These are phyloP conservation scores for Nakaseomyces glabratus DNA, from an alignment of 1,139 yeast species.

Conservation along the genomic window DNA sequence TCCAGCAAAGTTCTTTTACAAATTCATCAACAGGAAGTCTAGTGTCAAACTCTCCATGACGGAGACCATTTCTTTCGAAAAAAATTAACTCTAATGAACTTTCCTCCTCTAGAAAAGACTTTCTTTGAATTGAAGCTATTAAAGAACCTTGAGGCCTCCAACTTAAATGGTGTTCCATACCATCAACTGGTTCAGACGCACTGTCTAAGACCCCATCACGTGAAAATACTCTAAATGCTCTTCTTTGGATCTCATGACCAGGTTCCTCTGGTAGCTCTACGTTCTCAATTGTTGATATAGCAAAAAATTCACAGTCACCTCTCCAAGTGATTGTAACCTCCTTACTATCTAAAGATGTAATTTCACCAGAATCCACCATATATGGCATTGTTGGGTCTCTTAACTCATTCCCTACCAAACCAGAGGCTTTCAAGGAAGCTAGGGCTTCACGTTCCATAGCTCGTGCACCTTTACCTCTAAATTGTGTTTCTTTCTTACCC, in stretches of 20 bases:
- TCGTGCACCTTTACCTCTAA: constrained; percentile 86
- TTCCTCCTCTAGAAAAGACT: constrained; percentile 28
- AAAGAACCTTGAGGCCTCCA: constrained; percentile 92
- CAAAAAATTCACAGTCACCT: constrained; percentile 84
- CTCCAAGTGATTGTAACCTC: constrained; percentile 69
- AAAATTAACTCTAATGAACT: constrained; percentile 49
- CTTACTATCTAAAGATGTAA: constrained; percentile 45
- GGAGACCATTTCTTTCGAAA: constrained; percentile 86
- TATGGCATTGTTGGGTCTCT: constrained; percentile 92
- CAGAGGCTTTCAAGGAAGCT: constrained; percentile 51
- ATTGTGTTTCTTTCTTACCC: constrained; percentile 97
- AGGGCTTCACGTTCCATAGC: constrained; percentile 58
- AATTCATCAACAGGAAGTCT: constrained; percentile 47
- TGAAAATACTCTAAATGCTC: constrained; percentile 76
- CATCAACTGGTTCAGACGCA: constrained; percentile 86
- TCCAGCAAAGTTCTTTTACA: constrained; percentile 64
- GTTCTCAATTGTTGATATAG: constrained; percentile 55
- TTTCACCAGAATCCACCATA: constrained; percentile 58
- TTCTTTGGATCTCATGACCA: constrained; percentile 41
- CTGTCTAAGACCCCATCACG: constrained; percentile 74
- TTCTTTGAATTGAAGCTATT: constrained; percentile 73
- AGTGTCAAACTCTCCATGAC: constrained; percentile 78
- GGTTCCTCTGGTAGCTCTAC: constrained; percentile 29
- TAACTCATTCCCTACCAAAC: constrained; percentile 50
- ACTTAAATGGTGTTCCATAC: constrained; percentile 59